Evolutionary conservation across 2,329 filamentous ascomycete species (phyloP).

Genomic region (Colletotrichum cuscutae): DNA sequence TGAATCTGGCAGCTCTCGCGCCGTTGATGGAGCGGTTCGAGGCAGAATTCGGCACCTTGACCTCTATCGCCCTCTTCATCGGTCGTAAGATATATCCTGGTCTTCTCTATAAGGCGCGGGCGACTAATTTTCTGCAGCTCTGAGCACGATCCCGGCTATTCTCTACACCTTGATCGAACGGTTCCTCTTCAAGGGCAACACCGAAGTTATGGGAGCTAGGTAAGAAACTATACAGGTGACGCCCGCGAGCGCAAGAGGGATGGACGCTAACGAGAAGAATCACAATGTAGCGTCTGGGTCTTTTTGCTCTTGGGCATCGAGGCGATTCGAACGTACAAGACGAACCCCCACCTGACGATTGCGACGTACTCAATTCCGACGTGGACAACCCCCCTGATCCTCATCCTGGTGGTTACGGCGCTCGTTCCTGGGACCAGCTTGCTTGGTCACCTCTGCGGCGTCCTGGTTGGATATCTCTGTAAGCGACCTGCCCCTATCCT

Average conservation of each 20-base stretch:
- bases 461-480: constrained; percentile 89
- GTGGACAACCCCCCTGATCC: constrained; percentile 87
- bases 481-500: constrained; percentile 47
- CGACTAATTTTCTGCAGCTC: constrained; percentile 58
- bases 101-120: neutral
- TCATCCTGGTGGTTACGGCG: constrained; percentile 78
- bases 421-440: constrained; percentile 85
- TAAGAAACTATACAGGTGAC: constrained; percentile 49
- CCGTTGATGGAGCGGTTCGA: constrained; percentile 96
- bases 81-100: constrained; percentile 76
- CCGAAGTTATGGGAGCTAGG: constrained; percentile 84
- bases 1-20: constrained; percentile 83
- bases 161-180: constrained; percentile 85
- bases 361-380: constrained; percentile 80
- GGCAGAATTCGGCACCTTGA: constrained; percentile 88
- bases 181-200: constrained; percentile 76
- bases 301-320: constrained; percentile 89
- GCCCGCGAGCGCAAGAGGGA: neutral
- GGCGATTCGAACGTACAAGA: constrained; percentile 84
- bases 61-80: constrained; percentile 86
- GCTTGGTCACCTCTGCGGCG: constrained; percentile 85
- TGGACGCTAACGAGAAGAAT: neutral
- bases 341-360: constrained; percentile 80
- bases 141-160: constrained; percentile 84
- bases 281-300: constrained; percentile 79